A percentile compares a stretch with the other conserved stretches of the same genome.
phyloP scores from a whole-genome alignment of 2,329 filamentous ascomycete species.

The Ophiostoma sp. region DNA sequence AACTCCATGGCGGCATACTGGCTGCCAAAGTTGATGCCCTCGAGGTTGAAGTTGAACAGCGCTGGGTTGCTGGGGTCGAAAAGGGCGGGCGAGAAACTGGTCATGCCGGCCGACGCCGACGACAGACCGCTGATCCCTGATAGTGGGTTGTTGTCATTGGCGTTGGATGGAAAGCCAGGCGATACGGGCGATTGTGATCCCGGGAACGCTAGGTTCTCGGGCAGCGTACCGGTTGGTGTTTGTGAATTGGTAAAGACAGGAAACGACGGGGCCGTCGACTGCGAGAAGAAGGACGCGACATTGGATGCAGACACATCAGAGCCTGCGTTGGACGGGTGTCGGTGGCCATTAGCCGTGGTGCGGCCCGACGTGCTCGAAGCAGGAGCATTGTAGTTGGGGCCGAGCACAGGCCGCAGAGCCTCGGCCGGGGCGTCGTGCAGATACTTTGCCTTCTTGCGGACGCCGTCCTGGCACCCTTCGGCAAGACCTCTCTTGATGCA shows the following conservation, averaged over 20 bases:
- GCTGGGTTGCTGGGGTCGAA: slow-evolving; percentile 91
- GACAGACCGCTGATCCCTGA: slow-evolving; percentile 45
- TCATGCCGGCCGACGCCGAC: slow-evolving; percentile 45
- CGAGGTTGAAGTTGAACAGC: slow-evolving; percentile 91
- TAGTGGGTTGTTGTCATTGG: slow-evolving; percentile 36
- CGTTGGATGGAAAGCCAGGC: slow-evolving; percentile 56
- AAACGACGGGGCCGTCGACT: slow-evolving; percentile 43
- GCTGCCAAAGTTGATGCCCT: slow-evolving; percentile 90
- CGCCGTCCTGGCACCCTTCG: slow-evolving; percentile 89
- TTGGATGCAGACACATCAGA: slow-evolving; percentile 42
- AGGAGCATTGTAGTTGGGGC: slow-evolving; percentile 56
- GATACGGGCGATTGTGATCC: slow-evolving; percentile 68
- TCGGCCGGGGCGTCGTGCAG: slow-evolving; percentile 92
- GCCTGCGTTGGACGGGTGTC: slow-evolving; percentile 43
- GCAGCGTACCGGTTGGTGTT: slow-evolving; percentile 41
- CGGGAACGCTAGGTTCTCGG: slow-evolving; percentile 51
- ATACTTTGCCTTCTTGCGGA: slow-evolving; percentile 98
- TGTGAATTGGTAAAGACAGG: slow-evolving; percentile 48
- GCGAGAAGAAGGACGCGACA: slow-evolving; percentile 42
- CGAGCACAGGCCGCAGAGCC: slow-evolving; percentile 78
- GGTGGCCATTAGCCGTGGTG: slow-evolving; percentile 40
- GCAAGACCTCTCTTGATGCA: slow-evolving; percentile 91
- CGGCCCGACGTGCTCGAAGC: slow-evolving; percentile 40
- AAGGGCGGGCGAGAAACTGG: slow-evolving; percentile 51
- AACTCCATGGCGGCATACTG: slow-evolving; percentile 95